Evolutionary conservation across 78 protist genomes (phyloP).

Genomic region (Anaeramoeba flamelloides): DNA sequence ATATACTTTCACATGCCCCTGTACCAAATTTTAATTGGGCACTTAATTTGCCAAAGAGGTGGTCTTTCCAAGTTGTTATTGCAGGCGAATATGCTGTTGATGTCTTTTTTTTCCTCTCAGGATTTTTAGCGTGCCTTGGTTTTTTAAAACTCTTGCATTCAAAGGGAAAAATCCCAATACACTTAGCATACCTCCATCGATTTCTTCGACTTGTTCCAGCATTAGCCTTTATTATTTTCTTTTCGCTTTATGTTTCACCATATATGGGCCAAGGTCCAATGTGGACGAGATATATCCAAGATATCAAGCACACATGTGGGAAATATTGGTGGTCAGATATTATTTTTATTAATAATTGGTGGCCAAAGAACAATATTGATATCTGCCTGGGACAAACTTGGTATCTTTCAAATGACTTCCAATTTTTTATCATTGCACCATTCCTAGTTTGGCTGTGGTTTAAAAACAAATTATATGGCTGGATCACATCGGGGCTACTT

Average conservation of each 20-base stretch:
- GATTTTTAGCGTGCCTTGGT: neutral
- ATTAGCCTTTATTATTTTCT: no score
- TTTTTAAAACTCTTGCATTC: no score
- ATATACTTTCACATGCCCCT: no score
- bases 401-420: constrained; percentile 2
- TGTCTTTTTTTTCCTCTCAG: neutral
- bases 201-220: no score
- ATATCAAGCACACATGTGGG: neutral
- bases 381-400: neutral
- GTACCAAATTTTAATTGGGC: no score
- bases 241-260: no score
- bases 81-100: neutral
- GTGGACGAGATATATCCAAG: no score
- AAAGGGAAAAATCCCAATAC: no score
- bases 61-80: neutral
- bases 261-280: no score
- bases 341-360: neutral
- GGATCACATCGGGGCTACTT: neutral
- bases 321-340: neutral
- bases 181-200: no score
- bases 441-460: neutral
- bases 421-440: constrained; percentile 1
- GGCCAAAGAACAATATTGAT: neutral
- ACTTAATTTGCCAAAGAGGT: no score
- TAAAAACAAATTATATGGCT: neutral